Base-by-base conservation (phyloP, 2,329 filamentous ascomycete species). In the Aspergillus texensis region DNA sequence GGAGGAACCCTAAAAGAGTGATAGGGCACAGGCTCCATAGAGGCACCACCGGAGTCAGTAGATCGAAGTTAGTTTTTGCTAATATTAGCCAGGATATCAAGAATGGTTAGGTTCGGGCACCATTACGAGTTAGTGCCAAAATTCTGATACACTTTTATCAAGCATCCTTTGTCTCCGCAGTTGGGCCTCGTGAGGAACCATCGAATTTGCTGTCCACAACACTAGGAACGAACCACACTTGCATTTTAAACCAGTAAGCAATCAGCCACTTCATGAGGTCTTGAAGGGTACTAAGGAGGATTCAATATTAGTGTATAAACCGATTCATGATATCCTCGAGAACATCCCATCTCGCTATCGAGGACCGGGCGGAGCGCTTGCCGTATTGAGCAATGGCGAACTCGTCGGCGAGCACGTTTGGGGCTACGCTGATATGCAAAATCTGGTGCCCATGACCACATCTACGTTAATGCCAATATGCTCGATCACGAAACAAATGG, bases 401-500 rank as follows among this genome's bases (percentile, higher is more conserved):
- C 65, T 81, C 28, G 62, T 79, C 43, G 76, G 72, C 26, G 70
- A 79, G 54, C 75, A 75, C 4, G 70, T 74, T 45, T 83, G 80
- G 79, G 81, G 81, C 41, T 82, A 77, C 58, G 79, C 81, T 24
- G 74, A 83, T 68, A 60, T 82, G 24, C 73, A 80, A n/a, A 56
- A 66, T 10, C 74, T 75, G 6, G 75, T 78, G 26, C 74, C 72
- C 6, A 72, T 83, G 65, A 75, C 72, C 0, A 48, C 75, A 5
- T 62, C 76, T 5, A 81, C 75, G 1, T 71, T 74, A 11, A 67
- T 83, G 24, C 81, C 81, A 12, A 82, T 83, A 61, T 83, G 81
- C 66, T 82, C 80, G 6, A 83, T 82, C 63, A 77, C 80, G 2
- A 83, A 83, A 66, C 81, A 83, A 58, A 79, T 81, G 69, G 68